phyloP scores from a whole-genome alignment of 2,329 filamentous ascomycete species.

The Calycina herbarum region DNA sequence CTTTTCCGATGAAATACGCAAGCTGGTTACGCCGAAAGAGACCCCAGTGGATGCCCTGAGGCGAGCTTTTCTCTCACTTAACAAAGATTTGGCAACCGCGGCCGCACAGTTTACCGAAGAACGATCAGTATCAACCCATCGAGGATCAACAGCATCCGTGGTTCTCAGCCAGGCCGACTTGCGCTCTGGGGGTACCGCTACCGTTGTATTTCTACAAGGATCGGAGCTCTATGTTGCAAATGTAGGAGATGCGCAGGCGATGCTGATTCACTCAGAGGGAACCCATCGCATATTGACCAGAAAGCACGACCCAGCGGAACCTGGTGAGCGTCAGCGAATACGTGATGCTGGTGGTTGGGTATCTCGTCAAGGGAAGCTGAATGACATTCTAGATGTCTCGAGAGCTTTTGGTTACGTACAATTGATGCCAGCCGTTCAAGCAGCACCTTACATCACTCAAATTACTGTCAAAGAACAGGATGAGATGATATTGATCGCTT shows the following conservation, averaged over 20 bases:
- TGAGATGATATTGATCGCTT: conserved; percentile 90
- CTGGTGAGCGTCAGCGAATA: conserved; percentile 80
- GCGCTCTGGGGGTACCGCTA: conserved; percentile 86
- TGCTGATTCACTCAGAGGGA: conserved; percentile 88
- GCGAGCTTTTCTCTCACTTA: conserved; percentile 82
- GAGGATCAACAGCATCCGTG: conserved; percentile 70
- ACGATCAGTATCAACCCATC: conserved; percentile 63
- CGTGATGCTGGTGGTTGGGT: conserved; percentile 95
- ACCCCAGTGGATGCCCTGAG: conserved; percentile 80
- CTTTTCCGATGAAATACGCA: conserved; percentile 79
- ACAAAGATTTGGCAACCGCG: conserved; percentile 88
- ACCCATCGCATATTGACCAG: conserved; percentile 79
- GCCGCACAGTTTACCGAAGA: conserved; percentile 81
- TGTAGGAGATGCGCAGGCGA: conserved; percentile 92
- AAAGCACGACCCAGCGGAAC: conserved; percentile 91
- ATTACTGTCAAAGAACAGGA: conserved; percentile 82
- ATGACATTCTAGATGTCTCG: conserved; percentile 88
- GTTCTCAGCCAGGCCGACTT: conserved; percentile 87
- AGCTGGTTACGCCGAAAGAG: conserved; percentile 65
- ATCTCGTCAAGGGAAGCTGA: conserved; percentile 88
- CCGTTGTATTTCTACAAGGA: conserved; percentile 83
- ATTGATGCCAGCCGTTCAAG: conserved; percentile 88
- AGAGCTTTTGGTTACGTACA: conserved; percentile 94
- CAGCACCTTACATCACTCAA: conserved; percentile 80
- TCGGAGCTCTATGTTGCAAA: conserved; percentile 94